Conservation (phyloP, 2,329 filamentous ascomycete species). For the Pezicula rhizophila region DNA sequence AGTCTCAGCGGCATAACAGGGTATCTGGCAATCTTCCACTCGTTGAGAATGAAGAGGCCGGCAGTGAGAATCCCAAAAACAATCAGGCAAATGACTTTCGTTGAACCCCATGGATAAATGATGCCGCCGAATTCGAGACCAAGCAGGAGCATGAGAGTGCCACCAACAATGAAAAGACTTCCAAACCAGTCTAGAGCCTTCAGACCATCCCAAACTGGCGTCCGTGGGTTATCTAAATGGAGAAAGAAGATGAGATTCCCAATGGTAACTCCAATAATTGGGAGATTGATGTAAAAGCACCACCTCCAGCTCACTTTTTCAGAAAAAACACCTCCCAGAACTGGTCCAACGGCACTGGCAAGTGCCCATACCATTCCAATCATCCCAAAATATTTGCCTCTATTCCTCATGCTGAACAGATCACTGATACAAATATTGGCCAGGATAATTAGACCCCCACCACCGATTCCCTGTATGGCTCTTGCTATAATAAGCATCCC, state of each 20-base stretch:
- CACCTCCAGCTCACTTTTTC: constrained; percentile 54
- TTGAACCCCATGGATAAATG: constrained; percentile 49
- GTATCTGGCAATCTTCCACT: constrained; percentile 67
- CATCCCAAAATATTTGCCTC: constrained; percentile 52
- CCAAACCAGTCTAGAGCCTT: constrained; percentile 57
- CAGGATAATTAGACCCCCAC: constrained; percentile 44
- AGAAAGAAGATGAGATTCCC: constrained; percentile 55
- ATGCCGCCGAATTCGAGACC: constrained; percentile 82
- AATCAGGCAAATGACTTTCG: constrained; percentile 37
- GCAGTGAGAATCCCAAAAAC: constrained; percentile 57
- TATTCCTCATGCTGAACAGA: constrained; percentile 41
- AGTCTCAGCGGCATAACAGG: constrained; percentile 73
- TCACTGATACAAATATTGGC: constrained; percentile 50
- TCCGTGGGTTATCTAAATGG: constrained; percentile 61
- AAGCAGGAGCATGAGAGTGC: constrained; percentile 79
- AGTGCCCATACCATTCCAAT: constrained; percentile 63
- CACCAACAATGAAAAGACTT: constrained; percentile 56
- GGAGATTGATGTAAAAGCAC: constrained; percentile 37
- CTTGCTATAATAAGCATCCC: constrained; percentile 38
- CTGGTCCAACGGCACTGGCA: constrained; percentile 58
- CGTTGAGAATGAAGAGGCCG: constrained; percentile 58
- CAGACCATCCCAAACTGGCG: constrained; percentile 54
- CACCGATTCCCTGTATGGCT: constrained; percentile 46
- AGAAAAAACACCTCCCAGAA: constrained; percentile 61
- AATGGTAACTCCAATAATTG: constrained; percentile 30